Percentiles rank a stretch among this genome's conserved stretches.
Conservation (phyloP, 805 yeast genomes). For the Priceomyces haplophilus region DNA sequence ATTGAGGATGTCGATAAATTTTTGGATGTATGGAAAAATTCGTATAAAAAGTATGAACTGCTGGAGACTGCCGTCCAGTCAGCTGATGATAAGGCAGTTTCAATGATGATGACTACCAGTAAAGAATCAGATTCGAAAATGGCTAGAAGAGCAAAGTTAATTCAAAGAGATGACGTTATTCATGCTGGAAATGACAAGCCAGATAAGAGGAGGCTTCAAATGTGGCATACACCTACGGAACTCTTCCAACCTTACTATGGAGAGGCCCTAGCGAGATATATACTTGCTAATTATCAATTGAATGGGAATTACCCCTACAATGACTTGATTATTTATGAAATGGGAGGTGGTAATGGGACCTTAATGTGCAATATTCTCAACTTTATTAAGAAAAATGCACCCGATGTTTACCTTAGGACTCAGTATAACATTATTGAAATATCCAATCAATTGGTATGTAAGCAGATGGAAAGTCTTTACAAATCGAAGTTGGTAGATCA, state of each 20-base stretch:
- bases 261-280: constrained; percentile 77
- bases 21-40: constrained; percentile 61
- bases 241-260: constrained; percentile 82
- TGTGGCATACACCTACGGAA: constrained; percentile 92
- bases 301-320: constrained; percentile 62
- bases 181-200: constrained; percentile 14
- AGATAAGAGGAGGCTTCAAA: constrained; percentile 49
- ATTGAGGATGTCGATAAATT: constrained; percentile 67
- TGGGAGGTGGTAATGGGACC: constrained; percentile 91
- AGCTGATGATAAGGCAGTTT: not conserved
- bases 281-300: constrained; percentile 66
- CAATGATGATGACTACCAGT: not conserved
- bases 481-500: constrained; percentile 28
- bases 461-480: constrained; percentile 45
- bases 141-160: constrained; percentile 25
- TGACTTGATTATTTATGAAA: constrained; percentile 75
- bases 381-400: constrained; percentile 57
- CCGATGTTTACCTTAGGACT: constrained; percentile 69
- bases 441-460: constrained; percentile 56
- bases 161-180: constrained; percentile 23
- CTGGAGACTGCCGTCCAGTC: constrained; percentile 7
- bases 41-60: constrained; percentile 50
- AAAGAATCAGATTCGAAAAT: constrained; percentile 20
- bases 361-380: constrained; percentile 72
- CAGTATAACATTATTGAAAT: constrained; percentile 73